Percentiles rank a stretch among this genome's conserved stretches.
phyloP scores from a whole-genome alignment of 2,329 filamentous ascomycete species.

The Hymenoscyphus fraxineus region DNA sequence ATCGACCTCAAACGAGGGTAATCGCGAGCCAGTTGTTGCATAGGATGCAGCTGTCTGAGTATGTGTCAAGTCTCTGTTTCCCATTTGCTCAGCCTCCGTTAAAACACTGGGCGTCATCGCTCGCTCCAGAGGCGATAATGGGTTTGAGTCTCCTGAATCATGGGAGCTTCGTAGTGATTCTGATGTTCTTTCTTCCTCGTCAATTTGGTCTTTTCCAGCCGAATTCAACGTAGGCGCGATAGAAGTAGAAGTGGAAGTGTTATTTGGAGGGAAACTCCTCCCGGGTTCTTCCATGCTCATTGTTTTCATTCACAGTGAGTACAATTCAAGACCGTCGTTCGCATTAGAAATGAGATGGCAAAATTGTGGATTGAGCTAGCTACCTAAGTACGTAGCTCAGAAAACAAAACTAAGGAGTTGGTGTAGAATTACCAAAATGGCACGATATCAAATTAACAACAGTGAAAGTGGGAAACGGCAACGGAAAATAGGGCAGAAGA shows the following conservation, averaged over 20 bases:
- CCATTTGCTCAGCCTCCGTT: conserved; percentile 39
- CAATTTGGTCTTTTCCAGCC: conserved; percentile 15
- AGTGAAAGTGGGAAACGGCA: not conserved
- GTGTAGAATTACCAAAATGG: not conserved
- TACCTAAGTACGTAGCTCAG: not conserved
- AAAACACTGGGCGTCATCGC: conserved; percentile 39
- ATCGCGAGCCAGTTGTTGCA: conserved; percentile 42
- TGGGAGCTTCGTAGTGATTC: conserved; percentile 20
- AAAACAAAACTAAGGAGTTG: not conserved
- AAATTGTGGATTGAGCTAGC: not conserved
- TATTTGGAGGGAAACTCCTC: not conserved
- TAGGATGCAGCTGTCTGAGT: conserved; percentile 42
- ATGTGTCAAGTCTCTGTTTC: conserved; percentile 35
- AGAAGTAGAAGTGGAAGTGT: conserved; percentile 7
- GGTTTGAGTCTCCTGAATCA: conserved; percentile 27
- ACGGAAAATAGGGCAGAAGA: not conserved
- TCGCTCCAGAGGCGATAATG: conserved; percentile 38
- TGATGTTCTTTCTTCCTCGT: conserved; percentile 20
- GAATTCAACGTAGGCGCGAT: conserved; percentile 5
- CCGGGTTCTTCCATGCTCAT: conserved; percentile 3
- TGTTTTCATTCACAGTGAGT: not conserved
- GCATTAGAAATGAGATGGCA: not conserved
- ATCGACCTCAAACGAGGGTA: conserved; percentile 67
- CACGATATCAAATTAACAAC: not conserved
- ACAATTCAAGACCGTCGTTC: not conserved